Conservation (phyloP, 768 basidiomycete genomes). For the Pisolithus orientalis region DNA sequence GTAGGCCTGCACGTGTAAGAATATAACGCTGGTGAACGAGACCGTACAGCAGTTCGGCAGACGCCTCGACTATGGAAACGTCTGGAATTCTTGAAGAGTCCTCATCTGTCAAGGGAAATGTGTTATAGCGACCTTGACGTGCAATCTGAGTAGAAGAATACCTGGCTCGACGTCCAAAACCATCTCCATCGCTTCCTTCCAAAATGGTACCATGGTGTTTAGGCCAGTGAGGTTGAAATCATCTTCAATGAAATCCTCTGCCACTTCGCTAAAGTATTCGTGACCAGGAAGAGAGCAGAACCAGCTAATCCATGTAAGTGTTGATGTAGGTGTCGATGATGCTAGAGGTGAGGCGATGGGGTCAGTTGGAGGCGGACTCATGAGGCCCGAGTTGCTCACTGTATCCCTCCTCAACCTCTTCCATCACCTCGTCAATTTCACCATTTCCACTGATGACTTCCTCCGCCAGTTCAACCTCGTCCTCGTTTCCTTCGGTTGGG, state of each 20-base stretch:
- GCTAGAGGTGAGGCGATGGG: constrained; percentile 38
- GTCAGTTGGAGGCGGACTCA: constrained; percentile 2
- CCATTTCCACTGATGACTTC: constrained; percentile 53
- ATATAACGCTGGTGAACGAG: constrained; percentile 98
- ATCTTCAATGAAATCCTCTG: constrained; percentile 99
- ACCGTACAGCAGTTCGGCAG: constrained; percentile 95
- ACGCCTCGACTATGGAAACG: constrained; percentile 96
- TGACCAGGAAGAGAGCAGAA: constrained; percentile 93
- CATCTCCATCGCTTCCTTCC: constrained; percentile 99
- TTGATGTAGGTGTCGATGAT: constrained; percentile 86
- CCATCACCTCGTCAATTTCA: constrained; percentile 75
- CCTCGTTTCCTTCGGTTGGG: constrained; percentile 35
- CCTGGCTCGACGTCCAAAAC: constrained; percentile 98
- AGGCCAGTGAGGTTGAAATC: constrained; percentile 98
- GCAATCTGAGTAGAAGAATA: constrained; percentile 33
- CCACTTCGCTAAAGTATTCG: constrained; percentile 97
- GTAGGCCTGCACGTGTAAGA: constrained; percentile 87
- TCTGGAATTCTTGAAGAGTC: constrained; percentile 96
- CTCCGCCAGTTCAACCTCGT: constrained; percentile 51
- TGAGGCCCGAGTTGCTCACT: constrained; percentile 45
- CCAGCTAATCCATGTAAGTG: constrained; percentile 94
- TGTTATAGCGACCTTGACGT: not conserved
- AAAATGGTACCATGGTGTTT: constrained; percentile 95
- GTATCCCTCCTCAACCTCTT: constrained; percentile 62
- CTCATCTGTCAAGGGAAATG: constrained; percentile 50